A percentile compares a stretch with the other conserved stretches of the same genome.
Evolutionary conservation across 768 basidiomycete species (phyloP).

Genomic region (Rhodotorula taiwanensis): DNA sequence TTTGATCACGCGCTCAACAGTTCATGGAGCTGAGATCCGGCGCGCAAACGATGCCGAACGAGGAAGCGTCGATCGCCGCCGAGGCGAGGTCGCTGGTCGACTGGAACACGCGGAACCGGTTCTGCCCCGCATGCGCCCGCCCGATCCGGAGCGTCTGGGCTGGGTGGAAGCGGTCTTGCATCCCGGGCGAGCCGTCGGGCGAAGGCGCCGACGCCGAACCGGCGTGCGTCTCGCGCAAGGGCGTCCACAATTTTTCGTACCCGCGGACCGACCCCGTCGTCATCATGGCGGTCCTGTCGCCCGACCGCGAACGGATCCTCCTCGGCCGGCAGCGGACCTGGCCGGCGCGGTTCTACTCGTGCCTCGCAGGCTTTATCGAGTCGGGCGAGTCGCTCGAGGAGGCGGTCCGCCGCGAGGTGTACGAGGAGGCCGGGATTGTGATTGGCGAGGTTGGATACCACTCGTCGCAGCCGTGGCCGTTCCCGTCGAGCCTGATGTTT

Average conservation of each 20-base stretch:
- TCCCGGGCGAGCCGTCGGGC: slow-evolving; percentile 45
- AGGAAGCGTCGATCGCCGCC: slow-evolving; percentile 70
- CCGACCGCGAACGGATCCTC: slow-evolving; percentile 71
- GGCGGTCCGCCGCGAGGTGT: slow-evolving; percentile 82
- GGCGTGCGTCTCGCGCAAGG: slow-evolving; percentile 53
- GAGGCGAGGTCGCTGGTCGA: slow-evolving; percentile 74
- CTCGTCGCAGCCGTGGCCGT: slow-evolving; percentile 49
- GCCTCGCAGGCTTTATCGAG: slow-evolving; percentile 87
- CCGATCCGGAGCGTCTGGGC: slow-evolving; percentile 80
- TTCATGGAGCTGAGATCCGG: slow-evolving; percentile 65
- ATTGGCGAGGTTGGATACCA: slow-evolving; percentile 79
- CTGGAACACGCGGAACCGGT: slow-evolving; percentile 87
- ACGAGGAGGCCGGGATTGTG: slow-evolving; percentile 90
- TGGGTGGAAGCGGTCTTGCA: slow-evolving; percentile 88
- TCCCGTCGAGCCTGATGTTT: slow-evolving; percentile 1
- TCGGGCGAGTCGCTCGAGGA: slow-evolving; percentile 93
- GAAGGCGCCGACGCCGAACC: slow-evolving; percentile 8
- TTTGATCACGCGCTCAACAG: slow-evolving; percentile 7
- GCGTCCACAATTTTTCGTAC: slow-evolving; percentile 68
- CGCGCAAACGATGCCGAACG: slow-evolving; percentile 54
- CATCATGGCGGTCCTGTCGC: slow-evolving; percentile 79
- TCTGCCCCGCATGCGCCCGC: slow-evolving; percentile 81
- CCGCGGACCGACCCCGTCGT: slow-evolving; percentile 74
- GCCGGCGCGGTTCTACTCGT: slow-evolving; percentile 64
- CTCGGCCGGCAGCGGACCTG: slow-evolving; percentile 59